Evolutionary conservation across 495 filamentous ascomycete species (phyloP).

Genomic region (Daldinia caldariorum): DNA sequence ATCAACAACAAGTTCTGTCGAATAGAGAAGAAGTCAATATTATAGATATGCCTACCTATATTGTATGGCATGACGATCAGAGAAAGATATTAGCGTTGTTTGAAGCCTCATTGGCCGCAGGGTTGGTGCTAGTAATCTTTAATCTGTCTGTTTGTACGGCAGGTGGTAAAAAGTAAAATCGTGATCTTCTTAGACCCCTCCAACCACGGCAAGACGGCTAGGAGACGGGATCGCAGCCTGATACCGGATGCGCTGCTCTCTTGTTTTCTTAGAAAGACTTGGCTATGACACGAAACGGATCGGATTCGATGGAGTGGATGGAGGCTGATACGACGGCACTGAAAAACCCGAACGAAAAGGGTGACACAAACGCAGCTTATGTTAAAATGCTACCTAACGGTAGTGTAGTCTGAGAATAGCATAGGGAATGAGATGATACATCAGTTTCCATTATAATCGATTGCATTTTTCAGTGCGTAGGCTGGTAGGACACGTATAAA

Average conservation of each 20-base stretch:
- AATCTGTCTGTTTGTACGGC: not conserved
- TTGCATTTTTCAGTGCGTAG: not conserved
- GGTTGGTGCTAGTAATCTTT: constrained; percentile 19
- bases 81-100: constrained; percentile 5
- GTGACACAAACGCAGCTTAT: not conserved
- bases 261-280: constrained; percentile 22
- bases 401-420: constrained; percentile 1
- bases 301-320: constrained; percentile 22
- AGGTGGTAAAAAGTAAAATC: constrained; percentile 35
- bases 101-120: constrained; percentile 30
- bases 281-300: constrained; percentile 33
- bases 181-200: constrained; percentile 29
- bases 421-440: not conserved
- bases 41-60: constrained; percentile 29
- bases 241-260: constrained; percentile 34
- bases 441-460: not conserved
- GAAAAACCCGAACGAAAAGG: not conserved
- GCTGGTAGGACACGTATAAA: not conserved
- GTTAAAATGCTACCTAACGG: too few relatives aligned
- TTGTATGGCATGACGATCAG: constrained; percentile 30
- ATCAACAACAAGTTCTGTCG: constrained; percentile 18
- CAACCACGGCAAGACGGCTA: constrained; percentile 21
- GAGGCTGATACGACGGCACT: constrained; percentile 31
- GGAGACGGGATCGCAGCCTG: constrained; percentile 25
- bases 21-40: constrained; percentile 21